phyloP scores from a whole-genome alignment of 805 yeast genomes.

The Pichia membranifaciens region DNA sequence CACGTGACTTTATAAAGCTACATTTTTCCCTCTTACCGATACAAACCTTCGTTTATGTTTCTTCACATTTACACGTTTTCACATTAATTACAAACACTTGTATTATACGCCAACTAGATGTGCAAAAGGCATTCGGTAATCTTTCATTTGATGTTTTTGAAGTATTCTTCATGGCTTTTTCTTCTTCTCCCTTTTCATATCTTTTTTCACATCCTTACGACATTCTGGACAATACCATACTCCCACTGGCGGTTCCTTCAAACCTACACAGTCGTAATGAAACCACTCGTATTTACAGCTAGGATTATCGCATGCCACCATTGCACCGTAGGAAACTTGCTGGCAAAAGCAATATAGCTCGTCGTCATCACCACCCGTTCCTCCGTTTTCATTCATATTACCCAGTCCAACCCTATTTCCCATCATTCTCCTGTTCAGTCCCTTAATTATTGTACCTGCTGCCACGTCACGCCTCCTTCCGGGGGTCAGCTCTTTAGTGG shows the following conservation, averaged over 20 bases:
- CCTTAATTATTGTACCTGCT: constrained; percentile 17
- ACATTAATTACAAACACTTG: too few relatives aligned
- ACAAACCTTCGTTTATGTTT: too few relatives aligned
- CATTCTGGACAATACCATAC: constrained; percentile 97
- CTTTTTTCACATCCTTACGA: constrained; percentile 25
- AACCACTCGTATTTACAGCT: constrained; percentile 60
- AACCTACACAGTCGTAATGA: constrained; percentile 77
- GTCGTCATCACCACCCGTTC: constrained; percentile 49
- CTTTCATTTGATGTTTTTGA: too few relatives aligned
- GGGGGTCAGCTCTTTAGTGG: constrained; percentile 8
- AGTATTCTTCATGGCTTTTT: not conserved
- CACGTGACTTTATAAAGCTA: too few relatives aligned
- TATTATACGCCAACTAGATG: too few relatives aligned
- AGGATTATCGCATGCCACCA: constrained; percentile 60
- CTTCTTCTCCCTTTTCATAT: constrained; percentile 7
- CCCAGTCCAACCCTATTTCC: not conserved
- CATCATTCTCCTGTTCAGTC: constrained; percentile 11
- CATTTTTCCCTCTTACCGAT: too few relatives aligned
- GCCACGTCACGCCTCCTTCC: constrained; percentile 21
- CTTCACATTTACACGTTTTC: too few relatives aligned
- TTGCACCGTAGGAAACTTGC: constrained; percentile 75
- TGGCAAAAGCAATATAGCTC: constrained; percentile 86
- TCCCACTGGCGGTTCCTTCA: constrained; percentile 90
- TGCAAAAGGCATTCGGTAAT: too few relatives aligned
- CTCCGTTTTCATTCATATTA: constrained; percentile 10